Conservation (phyloP, 495 filamentous ascomycete genomes). For the Mycothermus thermophilus region DNA sequence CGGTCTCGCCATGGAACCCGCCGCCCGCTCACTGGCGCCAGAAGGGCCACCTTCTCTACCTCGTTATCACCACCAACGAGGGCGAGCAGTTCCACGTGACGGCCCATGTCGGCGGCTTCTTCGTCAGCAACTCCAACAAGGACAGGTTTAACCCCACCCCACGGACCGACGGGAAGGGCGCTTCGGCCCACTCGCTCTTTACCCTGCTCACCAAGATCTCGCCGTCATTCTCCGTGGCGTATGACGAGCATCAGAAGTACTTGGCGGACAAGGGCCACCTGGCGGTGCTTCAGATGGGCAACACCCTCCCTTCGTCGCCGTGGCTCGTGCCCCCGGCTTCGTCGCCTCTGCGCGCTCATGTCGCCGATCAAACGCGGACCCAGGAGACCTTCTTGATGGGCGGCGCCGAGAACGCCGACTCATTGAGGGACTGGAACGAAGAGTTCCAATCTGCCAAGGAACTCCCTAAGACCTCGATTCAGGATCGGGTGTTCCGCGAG, state of each 20-base stretch:
- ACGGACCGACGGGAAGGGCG: slow-evolving; percentile 47
- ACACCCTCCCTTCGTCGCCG: slow-evolving; percentile 78
- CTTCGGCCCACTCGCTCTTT: slow-evolving; percentile 72
- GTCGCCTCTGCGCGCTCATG: slow-evolving; percentile 52
- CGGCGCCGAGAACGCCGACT: slow-evolving; percentile 85
- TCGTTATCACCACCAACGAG: slow-evolving; percentile 77
- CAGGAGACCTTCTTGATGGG: slow-evolving; percentile 86
- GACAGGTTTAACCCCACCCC: slow-evolving; percentile 85
- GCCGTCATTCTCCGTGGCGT: slow-evolving; percentile 63
- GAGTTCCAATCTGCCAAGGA: slow-evolving; percentile 96
- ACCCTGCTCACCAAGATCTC: slow-evolving; percentile 64
- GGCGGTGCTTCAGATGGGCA: slow-evolving; percentile 86
- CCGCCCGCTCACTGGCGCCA: slow-evolving; percentile 81
- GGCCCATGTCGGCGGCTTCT: slow-evolving; percentile 86
- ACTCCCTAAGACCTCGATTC: slow-evolving; percentile 78
- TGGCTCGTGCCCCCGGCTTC: slow-evolving; percentile 69
- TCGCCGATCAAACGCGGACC: slow-evolving; percentile 69
- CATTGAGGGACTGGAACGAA: slow-evolving; percentile 96
- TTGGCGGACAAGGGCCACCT: slow-evolving; percentile 76
- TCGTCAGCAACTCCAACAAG: slow-evolving; percentile 83
- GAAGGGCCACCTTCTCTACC: slow-evolving; percentile 85
- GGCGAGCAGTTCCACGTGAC: slow-evolving; percentile 90
- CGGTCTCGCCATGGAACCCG: slow-evolving; percentile 90
- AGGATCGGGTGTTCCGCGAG: slow-evolving; percentile 93
- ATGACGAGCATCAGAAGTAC: slow-evolving; percentile 60